Percentiles rank a stretch among this genome's conserved stretches.
Evolutionary conservation across 169 alveolate species (phyloP).

Genomic region (Blepharisma undulans): DNA sequence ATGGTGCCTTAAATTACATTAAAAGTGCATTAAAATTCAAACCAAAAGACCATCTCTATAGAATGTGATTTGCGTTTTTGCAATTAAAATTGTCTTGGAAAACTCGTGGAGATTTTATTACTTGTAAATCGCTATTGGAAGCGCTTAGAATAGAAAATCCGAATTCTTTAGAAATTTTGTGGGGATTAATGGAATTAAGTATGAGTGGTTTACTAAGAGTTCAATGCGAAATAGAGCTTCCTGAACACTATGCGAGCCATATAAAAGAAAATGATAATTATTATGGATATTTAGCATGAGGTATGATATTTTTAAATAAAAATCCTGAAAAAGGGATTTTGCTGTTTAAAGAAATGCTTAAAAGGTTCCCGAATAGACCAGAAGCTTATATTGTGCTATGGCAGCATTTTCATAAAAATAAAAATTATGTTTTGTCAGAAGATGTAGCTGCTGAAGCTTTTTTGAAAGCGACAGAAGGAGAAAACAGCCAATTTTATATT

Average conservation of each 20-base stretch:
- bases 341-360: neutral
- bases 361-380: neutral
- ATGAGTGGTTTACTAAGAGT: neutral
- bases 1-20: neutral
- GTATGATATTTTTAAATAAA: neutral
- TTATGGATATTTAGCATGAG: conserved; percentile 29
- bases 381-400: conserved; percentile 28
- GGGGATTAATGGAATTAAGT: neutral
- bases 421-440: neutral
- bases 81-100: neutral
- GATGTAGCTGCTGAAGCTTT: conserved; percentile 9
- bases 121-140: neutral
- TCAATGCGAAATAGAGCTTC: neutral
- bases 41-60: neutral
- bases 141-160: neutral
- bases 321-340: neutral
- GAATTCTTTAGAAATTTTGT: neutral
- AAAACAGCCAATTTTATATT: neutral
- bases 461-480: neutral
- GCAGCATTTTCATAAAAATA: neutral
- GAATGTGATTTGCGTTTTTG: neutral
- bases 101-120: neutral
- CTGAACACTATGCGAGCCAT: neutral
- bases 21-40: neutral
- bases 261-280: conserved; percentile 3